Evolutionary conservation across 2,329 filamentous ascomycete genomes (phyloP), one percentile per base, ranked within the genome.

Genomic region (Sporothrix humicola): DNA sequence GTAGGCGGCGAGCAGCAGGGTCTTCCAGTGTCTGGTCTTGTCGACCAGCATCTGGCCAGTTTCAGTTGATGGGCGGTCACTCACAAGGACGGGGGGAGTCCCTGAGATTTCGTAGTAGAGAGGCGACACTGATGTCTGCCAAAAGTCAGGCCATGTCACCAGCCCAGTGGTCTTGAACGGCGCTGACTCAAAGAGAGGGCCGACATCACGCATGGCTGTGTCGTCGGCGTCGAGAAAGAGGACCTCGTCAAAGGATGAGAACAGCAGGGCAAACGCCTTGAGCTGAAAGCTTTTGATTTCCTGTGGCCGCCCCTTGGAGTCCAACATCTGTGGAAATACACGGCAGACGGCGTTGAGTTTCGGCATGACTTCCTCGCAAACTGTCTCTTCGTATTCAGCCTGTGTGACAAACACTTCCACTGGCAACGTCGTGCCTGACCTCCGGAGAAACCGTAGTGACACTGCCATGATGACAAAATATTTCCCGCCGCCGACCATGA

Each of bases 151-250:
- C 87, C 87, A 90, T 20, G 85, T 84, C 13, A 90, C 82, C 69
- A 89, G 79, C 13, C 88, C 88, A 0, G 83, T 83, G 2, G 84
- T 84, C 3, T 76, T 82, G 78, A 86, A 90, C 0, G 87, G 86
- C 44, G 87, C 83, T 1, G 82, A 81, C 15, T 83, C 79, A 76
- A 90, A 87, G 13, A 90, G 79, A 1, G 80, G 76, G 4, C 80
- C 79, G 0, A 81, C 79, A 59, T 80, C 79, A 54, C 76, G 75
- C 50, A 82, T 76, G 6, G 87, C 86, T 76, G 89, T 88, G 74
- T 83, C 83, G 76, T 90, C 87, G 72, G 86, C 85, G 77, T 90
- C 88, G 77, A 90, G 84, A 79, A 87, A 88, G 17, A 90, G 81
- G 6, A 88, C 83, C 71, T 89, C 84, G 78, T 89, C 85, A 75